phyloP scores from a whole-genome alignment of 2,329 filamentous ascomycete species.

The Penicillium sp. region DNA sequence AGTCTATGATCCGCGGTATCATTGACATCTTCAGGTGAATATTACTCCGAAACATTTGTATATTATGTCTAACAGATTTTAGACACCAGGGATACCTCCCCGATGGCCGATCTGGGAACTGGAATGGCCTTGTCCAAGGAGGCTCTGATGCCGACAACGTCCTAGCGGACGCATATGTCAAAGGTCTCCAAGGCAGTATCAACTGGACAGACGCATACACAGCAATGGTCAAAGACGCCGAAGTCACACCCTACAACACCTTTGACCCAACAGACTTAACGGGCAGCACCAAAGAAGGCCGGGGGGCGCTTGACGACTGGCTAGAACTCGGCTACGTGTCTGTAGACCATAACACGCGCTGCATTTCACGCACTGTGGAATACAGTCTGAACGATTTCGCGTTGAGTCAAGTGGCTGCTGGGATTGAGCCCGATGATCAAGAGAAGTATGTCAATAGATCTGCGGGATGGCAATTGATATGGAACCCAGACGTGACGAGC shows the following conservation, averaged over 20 bases:
- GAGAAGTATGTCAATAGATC: slow-evolving; percentile 60
- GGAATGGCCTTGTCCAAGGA: slow-evolving; percentile 60
- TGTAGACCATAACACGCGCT: slow-evolving; percentile 54
- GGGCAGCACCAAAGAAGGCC: slow-evolving; percentile 63
- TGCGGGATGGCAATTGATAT: slow-evolving; percentile 69
- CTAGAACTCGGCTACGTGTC: slow-evolving; percentile 61
- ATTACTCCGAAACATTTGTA: slow-evolving; percentile 3
- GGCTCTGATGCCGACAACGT: slow-evolving; percentile 70
- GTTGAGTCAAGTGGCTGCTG: slow-evolving; percentile 49
- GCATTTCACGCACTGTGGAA: slow-evolving; percentile 63
- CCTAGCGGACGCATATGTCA: slow-evolving; percentile 68
- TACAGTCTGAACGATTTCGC: slow-evolving; percentile 66
- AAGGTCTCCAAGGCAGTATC: slow-evolving; percentile 59
- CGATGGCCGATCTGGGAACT: slow-evolving; percentile 64
- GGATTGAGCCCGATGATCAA: slow-evolving; percentile 46
- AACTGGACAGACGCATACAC: slow-evolving; percentile 63
- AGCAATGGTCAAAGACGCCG: slow-evolving; percentile 65
- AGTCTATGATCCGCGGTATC: slow-evolving; percentile 62
- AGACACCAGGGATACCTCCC: slow-evolving; percentile 56
- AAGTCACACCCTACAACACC: slow-evolving; percentile 60
- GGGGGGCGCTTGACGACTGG: slow-evolving; percentile 68
- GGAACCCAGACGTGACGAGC: slow-evolving; percentile 56
- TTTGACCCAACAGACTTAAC: slow-evolving; percentile 51
- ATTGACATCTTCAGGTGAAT: slow-evolving; percentile 64
- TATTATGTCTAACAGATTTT: not conserved